Evolutionary conservation across 148 eudicot species (phyloP).

Genomic region (Chenopodium album): DNA sequence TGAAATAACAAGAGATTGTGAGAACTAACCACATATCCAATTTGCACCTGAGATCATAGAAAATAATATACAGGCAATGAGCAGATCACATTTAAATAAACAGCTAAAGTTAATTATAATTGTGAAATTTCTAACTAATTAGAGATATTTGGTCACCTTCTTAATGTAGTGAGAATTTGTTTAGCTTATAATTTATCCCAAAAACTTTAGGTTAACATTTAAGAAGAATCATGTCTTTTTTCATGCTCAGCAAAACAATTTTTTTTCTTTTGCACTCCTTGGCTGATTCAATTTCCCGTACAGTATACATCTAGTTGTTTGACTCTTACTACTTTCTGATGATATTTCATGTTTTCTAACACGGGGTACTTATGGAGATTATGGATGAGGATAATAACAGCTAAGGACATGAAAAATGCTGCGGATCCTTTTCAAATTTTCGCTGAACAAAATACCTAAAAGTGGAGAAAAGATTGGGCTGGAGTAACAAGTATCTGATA

Average conservation of each 20-base stretch:
- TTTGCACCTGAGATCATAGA: background rate
- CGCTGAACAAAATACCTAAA: constrained; percentile 51
- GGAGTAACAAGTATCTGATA: constrained; percentile 69
- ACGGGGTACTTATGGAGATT: background rate
- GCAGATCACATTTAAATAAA: too few species aligned
- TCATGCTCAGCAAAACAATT: too few species aligned
- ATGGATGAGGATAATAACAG: background rate
- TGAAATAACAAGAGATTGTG: constrained; percentile 26
- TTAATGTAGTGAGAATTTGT: background rate
- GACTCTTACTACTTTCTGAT: background rate
- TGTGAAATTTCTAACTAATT: too few species aligned
- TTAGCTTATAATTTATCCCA: too few species aligned
- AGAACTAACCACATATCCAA: background rate
- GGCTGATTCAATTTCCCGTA: background rate
- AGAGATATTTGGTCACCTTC: background rate
- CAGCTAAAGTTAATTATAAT: too few species aligned
- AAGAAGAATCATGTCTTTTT: too few species aligned
- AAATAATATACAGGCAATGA: too few species aligned
- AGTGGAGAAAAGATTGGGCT: constrained; percentile 67
- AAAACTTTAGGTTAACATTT: too few species aligned
- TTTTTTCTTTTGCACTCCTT: too few species aligned
- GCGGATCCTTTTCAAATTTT: background rate
- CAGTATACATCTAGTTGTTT: background rate
- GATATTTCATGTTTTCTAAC: background rate
- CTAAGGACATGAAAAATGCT: background rate